phyloP scores from a whole-genome alignment of 352 stramenopile species.

The Albugo candida region DNA sequence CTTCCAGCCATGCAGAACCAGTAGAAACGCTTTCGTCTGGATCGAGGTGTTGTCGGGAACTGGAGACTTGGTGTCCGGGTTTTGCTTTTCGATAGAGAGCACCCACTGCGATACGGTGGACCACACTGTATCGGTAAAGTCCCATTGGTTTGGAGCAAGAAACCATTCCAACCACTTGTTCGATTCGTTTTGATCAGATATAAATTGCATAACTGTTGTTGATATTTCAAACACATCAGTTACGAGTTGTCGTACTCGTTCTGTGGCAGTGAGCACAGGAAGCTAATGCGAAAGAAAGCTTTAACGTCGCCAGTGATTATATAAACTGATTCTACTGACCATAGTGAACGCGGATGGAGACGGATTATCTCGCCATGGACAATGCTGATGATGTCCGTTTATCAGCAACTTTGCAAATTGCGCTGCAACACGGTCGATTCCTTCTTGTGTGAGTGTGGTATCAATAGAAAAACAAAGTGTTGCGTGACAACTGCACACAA shows the following conservation, averaged over 20 bases:
- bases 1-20: slow-evolving; percentile 24
- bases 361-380: slow-evolving; percentile 37
- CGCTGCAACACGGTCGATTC: background rate
- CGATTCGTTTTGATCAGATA: background rate
- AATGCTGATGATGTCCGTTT: slow-evolving; percentile 4
- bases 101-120: background rate
- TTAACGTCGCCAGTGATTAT: no score
- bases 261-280: background rate
- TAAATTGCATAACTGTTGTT: slow-evolving; percentile 8
- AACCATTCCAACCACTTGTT: slow-evolving; percentile 1
- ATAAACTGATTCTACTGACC: slow-evolving; percentile 9
- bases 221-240: slow-evolving; percentile 12
- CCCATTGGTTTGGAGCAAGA: background rate
- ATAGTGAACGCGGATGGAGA: slow-evolving; percentile 30
- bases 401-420: background rate
- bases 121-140: background rate
- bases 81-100: background rate
- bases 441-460: background rate
- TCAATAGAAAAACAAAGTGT: background rate
- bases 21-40: slow-evolving; percentile 12
- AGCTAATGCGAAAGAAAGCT: background rate
- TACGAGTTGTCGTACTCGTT: background rate
- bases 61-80: background rate
- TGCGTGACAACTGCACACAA: background rate
- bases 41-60: slow-evolving; percentile 2